Percentiles rank a stretch among this genome's conserved stretches.
Evolutionary conservation across 352 stramenopile species (phyloP).

Genomic region (Phytopythium aichiense): DNA sequence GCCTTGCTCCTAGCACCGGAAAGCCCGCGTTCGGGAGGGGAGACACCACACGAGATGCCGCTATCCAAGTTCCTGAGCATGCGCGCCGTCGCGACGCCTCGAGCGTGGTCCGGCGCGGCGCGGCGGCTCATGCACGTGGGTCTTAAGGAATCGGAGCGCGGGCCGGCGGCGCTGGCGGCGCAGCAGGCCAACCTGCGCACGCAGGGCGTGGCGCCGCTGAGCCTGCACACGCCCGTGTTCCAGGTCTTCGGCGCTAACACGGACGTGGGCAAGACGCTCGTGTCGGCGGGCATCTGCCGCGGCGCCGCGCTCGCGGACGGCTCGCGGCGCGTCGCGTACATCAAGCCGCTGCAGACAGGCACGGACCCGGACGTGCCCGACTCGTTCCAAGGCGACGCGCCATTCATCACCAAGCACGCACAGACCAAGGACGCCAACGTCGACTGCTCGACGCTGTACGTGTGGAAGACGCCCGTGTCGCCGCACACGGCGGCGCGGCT

Average conservation of each 20-base stretch:
- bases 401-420: slow-evolving; percentile 72
- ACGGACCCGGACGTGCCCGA: slow-evolving; percentile 39
- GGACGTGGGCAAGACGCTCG: slow-evolving; percentile 96
- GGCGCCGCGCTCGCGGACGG: slow-evolving; percentile 34
- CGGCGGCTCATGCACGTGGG: slow-evolving; percentile 44
- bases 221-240: slow-evolving; percentile 70
- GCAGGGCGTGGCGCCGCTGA: slow-evolving; percentile 38
- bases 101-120: background rate
- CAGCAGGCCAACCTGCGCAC: slow-evolving; percentile 52
- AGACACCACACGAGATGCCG: background rate
- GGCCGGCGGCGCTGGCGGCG: slow-evolving; percentile 25
- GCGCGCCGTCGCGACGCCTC: background rate
- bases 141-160: slow-evolving; percentile 27
- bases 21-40: background rate
- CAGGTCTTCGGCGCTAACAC: slow-evolving; percentile 97
- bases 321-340: slow-evolving; percentile 75
- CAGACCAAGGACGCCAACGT: slow-evolving; percentile 14
- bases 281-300: slow-evolving; percentile 91
- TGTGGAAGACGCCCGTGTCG: slow-evolving; percentile 93
- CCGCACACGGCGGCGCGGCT: slow-evolving; percentile 90
- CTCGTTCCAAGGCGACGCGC: slow-evolving; percentile 76
- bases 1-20: background rate
- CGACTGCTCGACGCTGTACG: slow-evolving; percentile 87
- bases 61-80: background rate
- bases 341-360: slow-evolving; percentile 97